Percentiles rank a stretch among this genome's conserved stretches.
These are phyloP conservation scores for Boletales sp. DNA, from an alignment of 768 basidiomycete genomes.

Conservation along the genomic window DNA sequence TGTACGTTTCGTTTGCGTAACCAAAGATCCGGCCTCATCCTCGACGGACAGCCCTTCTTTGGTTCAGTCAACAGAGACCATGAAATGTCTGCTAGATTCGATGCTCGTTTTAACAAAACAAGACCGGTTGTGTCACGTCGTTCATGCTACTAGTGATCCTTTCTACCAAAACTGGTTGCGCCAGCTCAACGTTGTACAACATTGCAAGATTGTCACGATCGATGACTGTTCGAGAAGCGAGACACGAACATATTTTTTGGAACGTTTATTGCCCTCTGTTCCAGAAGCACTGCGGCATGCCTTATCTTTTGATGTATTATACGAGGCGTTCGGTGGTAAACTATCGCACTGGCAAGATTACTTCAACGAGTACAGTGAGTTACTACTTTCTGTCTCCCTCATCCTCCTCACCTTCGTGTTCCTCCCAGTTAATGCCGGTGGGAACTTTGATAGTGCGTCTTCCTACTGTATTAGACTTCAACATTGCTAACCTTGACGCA, in stretches of 20 bases:
- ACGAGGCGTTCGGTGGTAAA: constrained; percentile 81
- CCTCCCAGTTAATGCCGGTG: constrained; percentile 65
- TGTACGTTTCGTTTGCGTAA: constrained; percentile 41
- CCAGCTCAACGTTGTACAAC: constrained; percentile 76
- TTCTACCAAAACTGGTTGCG: constrained; percentile 84
- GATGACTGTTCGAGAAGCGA: constrained; percentile 77
- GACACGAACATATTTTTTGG: constrained; percentile 61
- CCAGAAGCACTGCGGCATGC: constrained; percentile 53
- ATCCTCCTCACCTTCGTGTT: constrained; percentile 3
- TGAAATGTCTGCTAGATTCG: constrained; percentile 82
- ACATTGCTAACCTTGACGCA: constrained; percentile 1
- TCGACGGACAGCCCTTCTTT: constrained; percentile 54
- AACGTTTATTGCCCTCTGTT: constrained; percentile 64
- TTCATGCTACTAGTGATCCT: constrained; percentile 79
- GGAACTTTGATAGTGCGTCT: constrained; percentile 63
- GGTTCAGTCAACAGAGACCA: constrained; percentile 73
- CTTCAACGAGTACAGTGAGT: constrained; percentile 64
- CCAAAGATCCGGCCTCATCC: neutral
- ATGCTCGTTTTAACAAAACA: constrained; percentile 88
- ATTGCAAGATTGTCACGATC: constrained; percentile 82
- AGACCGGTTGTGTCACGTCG: constrained; percentile 78
- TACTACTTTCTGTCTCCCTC: neutral
- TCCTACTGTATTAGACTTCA: neutral
- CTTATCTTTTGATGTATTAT: constrained; percentile 69
- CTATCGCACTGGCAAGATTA: constrained; percentile 82